Evolutionary conservation across 2,329 filamentous ascomycete species (phyloP).

Genomic region (Venturiaceae sp.): DNA sequence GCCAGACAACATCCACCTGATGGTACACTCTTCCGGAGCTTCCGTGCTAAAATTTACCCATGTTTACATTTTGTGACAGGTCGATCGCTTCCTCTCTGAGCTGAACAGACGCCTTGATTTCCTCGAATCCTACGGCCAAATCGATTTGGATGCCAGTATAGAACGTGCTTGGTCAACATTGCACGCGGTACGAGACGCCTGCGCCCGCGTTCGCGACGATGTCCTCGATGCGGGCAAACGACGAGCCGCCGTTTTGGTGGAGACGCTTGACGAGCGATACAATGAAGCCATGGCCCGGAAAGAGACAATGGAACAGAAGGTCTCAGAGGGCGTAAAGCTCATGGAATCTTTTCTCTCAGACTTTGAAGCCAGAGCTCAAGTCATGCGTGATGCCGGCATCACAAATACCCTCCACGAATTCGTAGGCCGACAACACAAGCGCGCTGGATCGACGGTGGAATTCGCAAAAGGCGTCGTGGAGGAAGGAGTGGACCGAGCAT

Average conservation of each 20-base stretch:
- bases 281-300: constrained; percentile 76
- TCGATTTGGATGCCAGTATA: constrained; percentile 74
- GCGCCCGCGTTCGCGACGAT: constrained; percentile 82
- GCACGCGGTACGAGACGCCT: constrained; percentile 77
- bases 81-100: constrained; percentile 75
- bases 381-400: constrained; percentile 67
- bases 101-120: constrained; percentile 79
- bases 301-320: constrained; percentile 85
- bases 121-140: constrained; percentile 77
- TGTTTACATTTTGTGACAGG: constrained; percentile 30
- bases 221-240: constrained; percentile 79
- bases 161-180: constrained; percentile 78
- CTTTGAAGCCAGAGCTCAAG: constrained; percentile 72
- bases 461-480: constrained; percentile 68
- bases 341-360: constrained; percentile 80
- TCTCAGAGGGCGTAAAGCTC: constrained; percentile 73
- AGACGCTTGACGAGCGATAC: constrained; percentile 81
- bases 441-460: constrained; percentile 69
- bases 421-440: constrained; percentile 68
- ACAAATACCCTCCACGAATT: constrained; percentile 62
- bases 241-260: constrained; percentile 79
- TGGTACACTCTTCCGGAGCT: constrained; percentile 19
- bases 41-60: background rate
- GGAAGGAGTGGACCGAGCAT: constrained; percentile 73
- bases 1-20: constrained; percentile 35